Conservation (phyloP, 2,329 filamentous ascomycete genomes). For the Ciborinia camelliae region DNA sequence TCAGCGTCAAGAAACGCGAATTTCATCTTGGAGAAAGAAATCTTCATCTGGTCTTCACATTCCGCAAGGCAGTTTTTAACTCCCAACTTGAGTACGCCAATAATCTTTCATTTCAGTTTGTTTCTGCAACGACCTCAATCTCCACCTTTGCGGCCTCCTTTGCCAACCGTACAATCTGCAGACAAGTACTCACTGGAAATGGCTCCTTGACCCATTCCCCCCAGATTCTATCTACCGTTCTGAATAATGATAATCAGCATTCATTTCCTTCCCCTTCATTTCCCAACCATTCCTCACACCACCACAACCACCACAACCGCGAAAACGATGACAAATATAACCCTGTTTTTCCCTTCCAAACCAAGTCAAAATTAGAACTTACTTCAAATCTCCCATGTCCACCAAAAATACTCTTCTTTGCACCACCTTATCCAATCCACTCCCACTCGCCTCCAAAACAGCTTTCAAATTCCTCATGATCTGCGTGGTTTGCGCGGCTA, state of each 20-base stretch:
- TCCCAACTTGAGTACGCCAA: neutral
- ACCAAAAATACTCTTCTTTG: slow-evolving; percentile 15
- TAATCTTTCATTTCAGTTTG: slow-evolving; percentile 6
- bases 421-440: slow-evolving; percentile 7
- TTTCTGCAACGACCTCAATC: slow-evolving; percentile 17
- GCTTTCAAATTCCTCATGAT: slow-evolving; percentile 17
- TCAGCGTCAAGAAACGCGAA: too few species aligned
- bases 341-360: neutral
- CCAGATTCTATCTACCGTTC: slow-evolving; percentile 15
- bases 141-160: slow-evolving; percentile 15
- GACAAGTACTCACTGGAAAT: slow-evolving; percentile 16
- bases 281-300: neutral
- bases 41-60: neutral
- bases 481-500: slow-evolving; percentile 9
- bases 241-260: neutral
- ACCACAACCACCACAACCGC: neutral
- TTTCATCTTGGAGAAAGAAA: neutral
- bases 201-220: slow-evolving; percentile 17
- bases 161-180: slow-evolving; percentile 13
- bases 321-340: too few species aligned
- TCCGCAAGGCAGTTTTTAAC: neutral
- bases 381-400: slow-evolving; percentile 17
- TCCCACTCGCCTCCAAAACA: slow-evolving; percentile 10
- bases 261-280: neutral
- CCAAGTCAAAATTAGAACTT: neutral